Evolutionary conservation across 139 green algal genomes (phyloP).

Genomic region (Chlorella sorokiniana): DNA sequence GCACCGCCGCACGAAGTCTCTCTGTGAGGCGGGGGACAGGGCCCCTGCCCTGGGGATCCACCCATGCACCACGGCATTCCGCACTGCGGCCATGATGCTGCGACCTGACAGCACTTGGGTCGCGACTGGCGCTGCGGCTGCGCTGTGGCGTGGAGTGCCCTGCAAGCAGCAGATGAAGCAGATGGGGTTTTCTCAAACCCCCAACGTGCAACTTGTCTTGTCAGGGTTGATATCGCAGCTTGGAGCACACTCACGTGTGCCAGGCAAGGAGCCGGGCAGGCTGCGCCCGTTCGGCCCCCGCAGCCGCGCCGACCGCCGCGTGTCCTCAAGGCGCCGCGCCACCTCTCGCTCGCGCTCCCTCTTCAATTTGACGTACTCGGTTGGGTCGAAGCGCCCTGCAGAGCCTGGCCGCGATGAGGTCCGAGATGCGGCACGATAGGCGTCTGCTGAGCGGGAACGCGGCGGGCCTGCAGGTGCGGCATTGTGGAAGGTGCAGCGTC

Average conservation of each 20-base stretch:
- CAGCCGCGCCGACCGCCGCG: slow-evolving; percentile 20
- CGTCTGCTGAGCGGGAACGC: slow-evolving; percentile 14
- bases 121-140: slow-evolving; percentile 54
- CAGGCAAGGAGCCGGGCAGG: slow-evolving; percentile 8
- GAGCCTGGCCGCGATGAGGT: slow-evolving; percentile 23
- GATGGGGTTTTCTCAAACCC: background rate
- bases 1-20: slow-evolving; percentile 26
- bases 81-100: background rate
- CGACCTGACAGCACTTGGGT: slow-evolving; percentile 36
- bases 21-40: slow-evolving; percentile 40
- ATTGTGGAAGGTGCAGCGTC: background rate
- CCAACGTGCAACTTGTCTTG: background rate
- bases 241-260: slow-evolving; percentile 15
- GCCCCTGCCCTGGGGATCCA: background rate
- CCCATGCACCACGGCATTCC: background rate
- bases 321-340: slow-evolving; percentile 23
- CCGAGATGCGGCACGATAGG: background rate
- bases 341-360: slow-evolving; percentile 26
- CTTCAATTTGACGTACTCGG: slow-evolving; percentile 68
- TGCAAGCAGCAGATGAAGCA: background rate
- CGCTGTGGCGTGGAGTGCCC: slow-evolving; percentile 39
- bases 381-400: slow-evolving; percentile 76
- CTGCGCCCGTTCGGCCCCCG: background rate
- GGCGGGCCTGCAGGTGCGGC: background rate
- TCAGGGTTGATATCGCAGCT: too few relatives aligned